Evolutionary conservation across 1,284 basidiomycete genomes (phyloP).

Genomic region (Rhizoctonia solani): DNA sequence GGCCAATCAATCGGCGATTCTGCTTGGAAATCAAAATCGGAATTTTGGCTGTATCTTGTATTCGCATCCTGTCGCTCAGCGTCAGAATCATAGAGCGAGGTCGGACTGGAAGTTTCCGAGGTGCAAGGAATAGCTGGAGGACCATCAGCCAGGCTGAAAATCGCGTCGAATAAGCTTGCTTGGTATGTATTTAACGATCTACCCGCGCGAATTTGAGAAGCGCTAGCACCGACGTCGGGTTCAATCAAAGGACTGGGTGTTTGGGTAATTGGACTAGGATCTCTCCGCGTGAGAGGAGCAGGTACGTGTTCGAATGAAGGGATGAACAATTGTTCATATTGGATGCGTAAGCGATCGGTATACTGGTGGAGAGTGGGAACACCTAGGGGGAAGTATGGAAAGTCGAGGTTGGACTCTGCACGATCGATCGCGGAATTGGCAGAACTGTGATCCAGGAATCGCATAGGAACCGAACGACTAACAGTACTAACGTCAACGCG

Average conservation of each 20-base stretch:
- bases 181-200: background rate
- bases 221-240: background rate
- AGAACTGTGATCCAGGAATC: background rate
- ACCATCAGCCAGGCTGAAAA: slow-evolving; percentile 26
- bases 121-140: background rate
- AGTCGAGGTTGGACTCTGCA: no score
- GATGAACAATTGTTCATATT: no score
- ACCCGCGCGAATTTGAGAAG: background rate
- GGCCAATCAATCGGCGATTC: slow-evolving; percentile 11
- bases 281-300: no score
- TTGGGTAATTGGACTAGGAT: no score
- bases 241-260: no score
- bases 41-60: background rate
- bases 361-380: no score
- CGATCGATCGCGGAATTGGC: no score
- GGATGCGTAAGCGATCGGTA: no score
- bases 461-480: background rate
- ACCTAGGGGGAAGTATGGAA: no score
- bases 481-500: background rate
- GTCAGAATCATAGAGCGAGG: background rate
- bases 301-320: no score
- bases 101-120: no score
- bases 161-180: slow-evolving; percentile 11
- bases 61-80: background rate
- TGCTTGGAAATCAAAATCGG: background rate